Percentiles rank a stretch among this genome's conserved stretches.
Conservation (phyloP, 192 early-diverging fungal species). For the Physocladia obscura region DNA sequence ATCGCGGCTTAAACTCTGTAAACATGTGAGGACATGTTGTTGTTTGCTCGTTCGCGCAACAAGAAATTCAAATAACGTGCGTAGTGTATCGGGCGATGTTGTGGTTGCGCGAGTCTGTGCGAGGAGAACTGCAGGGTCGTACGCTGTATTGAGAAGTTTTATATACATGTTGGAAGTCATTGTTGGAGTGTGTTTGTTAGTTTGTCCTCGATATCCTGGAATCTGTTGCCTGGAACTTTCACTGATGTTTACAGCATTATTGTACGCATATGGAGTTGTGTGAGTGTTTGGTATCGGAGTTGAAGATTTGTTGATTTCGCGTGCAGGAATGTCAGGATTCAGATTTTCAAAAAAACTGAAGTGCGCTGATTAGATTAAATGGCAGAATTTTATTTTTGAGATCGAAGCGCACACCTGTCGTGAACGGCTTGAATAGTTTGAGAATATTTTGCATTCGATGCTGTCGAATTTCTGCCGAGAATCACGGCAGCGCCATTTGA, state of each 20-base stretch:
- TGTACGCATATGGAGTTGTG: background rate
- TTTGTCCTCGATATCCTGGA: background rate
- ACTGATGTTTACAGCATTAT: background rate
- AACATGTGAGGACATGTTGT: conserved; percentile 32
- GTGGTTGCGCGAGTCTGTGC: conserved; percentile 24
- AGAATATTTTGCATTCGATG: too few species aligned
- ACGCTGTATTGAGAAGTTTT: conserved; percentile 43
- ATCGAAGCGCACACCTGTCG: too few species aligned
- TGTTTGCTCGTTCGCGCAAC: conserved; percentile 33
- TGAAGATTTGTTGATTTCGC: background rate
- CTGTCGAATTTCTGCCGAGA: background rate
- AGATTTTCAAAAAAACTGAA: too few species aligned
- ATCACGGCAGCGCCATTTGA: too few species aligned
- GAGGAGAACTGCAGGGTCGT: conserved; percentile 27
- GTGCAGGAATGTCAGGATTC: background rate
- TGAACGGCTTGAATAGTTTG: background rate
- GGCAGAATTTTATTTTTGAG: too few species aligned
- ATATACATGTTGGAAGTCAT: conserved; percentile 44
- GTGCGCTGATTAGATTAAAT: too few species aligned
- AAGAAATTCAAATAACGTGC: conserved; percentile 38
- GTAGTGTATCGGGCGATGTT: conserved; percentile 18
- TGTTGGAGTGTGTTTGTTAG: background rate
- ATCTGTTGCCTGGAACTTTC: background rate
- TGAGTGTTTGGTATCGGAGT: conserved; percentile 3
- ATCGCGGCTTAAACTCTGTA: conserved; percentile 27